Base-by-base conservation (phyloP, 345 rosid species). In the Linum lewisii region DNA sequence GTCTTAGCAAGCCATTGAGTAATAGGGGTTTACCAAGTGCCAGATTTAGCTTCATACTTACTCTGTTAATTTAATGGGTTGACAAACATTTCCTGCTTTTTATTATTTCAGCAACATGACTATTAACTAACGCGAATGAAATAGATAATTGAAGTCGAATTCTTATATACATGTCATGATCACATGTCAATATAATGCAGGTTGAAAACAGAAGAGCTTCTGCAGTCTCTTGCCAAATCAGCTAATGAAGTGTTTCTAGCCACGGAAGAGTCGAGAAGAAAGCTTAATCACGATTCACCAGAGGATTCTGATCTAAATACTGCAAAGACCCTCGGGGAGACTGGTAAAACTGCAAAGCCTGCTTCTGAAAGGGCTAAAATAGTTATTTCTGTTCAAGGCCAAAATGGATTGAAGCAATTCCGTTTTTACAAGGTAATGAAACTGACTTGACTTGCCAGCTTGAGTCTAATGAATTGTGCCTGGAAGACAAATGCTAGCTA, bases 161-260 rank as follows among this genome's bases (percentile, higher is more conserved):
- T n/a, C n/a, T 34, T 34, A 11, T 11, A 34, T 34, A 2, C 47
- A 42, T 16, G 13, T 16, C 15, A 1, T 16, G 13, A 3, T 42
- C 47, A 42, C 47, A 42, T 42, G 47, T 11, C 47, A 4, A 42
- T 11, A 16, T 42, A 16, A 44, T 70, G 60, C 73, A 92, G 96
- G 81, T 60, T 78, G 66, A 84, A 70, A 79, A 88, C 74, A 72
- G 81, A 84, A 74, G 96, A 92, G 79, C 73, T 92, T 78, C 73
- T 88, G 53, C 62, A 76, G 69, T 73, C 84, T 11, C 69, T 78
- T 68, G 74, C 92, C 9, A 77, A 77, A 62, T 73, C 79, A 57
- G 85, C 84, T 8, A 63, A 68, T 51, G 76, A 72, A 67, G 74
- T 82, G 60, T 63, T 82, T 74, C 75, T 50, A 72, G 84, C 73